A percentile compares a stretch with the other conserved stretches of the same genome.
Conservation (phyloP, 2,329 filamentous ascomycete species). For the Exophiala spinifera region DNA sequence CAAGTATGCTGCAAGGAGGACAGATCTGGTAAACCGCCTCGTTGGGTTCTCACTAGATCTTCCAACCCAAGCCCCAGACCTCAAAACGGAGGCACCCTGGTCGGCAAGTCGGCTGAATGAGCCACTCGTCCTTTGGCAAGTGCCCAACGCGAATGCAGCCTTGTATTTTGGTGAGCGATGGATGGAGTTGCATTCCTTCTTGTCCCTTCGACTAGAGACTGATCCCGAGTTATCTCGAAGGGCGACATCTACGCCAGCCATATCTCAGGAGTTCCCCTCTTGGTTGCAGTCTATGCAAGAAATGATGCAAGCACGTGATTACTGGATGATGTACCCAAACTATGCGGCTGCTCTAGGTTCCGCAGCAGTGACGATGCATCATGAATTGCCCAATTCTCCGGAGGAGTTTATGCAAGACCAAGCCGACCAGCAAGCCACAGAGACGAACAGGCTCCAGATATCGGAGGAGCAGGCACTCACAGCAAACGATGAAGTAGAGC, state of each 20-base stretch:
- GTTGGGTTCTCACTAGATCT: slow-evolving; percentile 78
- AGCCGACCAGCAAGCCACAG: background rate
- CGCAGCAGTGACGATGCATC: slow-evolving; percentile 70
- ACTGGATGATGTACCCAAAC: slow-evolving; percentile 75
- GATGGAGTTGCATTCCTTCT: slow-evolving; percentile 78
- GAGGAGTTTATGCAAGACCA: slow-evolving; percentile 55
- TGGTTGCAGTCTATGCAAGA: slow-evolving; percentile 78
- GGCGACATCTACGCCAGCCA: slow-evolving; percentile 34
- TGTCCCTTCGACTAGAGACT: slow-evolving; percentile 58
- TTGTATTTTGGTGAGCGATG: slow-evolving; percentile 84
- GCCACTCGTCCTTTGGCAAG: slow-evolving; percentile 77
- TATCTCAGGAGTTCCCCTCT: slow-evolving; percentile 67
- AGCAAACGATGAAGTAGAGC: slow-evolving; percentile 21
- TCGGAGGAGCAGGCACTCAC: slow-evolving; percentile 13
- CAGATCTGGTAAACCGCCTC: slow-evolving; percentile 52
- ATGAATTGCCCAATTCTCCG: slow-evolving; percentile 68
- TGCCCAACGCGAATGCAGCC: slow-evolving; percentile 75
- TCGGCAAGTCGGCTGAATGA: slow-evolving; percentile 12
- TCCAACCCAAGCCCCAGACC: slow-evolving; percentile 57
- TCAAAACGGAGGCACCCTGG: slow-evolving; percentile 59
- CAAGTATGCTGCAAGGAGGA: slow-evolving; percentile 58
- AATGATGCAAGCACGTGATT: slow-evolving; percentile 72
- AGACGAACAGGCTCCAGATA: background rate
- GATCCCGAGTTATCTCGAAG: slow-evolving; percentile 22
- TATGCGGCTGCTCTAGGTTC: slow-evolving; percentile 45